phyloP scores from a whole-genome alignment of 192 early-diverging fungal genomes.

The Coemansia sp. region DNA sequence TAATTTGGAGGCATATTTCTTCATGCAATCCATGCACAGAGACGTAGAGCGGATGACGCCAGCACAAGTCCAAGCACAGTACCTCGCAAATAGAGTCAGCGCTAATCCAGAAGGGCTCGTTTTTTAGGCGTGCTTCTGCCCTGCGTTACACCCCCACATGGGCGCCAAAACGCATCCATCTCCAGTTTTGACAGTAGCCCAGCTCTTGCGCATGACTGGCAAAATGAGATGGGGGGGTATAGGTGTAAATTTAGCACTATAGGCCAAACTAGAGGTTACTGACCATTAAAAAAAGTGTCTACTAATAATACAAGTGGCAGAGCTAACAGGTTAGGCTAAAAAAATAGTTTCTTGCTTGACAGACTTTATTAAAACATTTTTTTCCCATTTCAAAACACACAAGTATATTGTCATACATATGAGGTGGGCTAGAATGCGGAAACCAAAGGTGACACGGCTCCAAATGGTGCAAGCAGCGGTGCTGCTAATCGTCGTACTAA shows the following conservation, averaged over 20 bases:
- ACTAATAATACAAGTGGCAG: background rate
- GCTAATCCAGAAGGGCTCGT: background rate
- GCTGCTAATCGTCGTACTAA: constrained; percentile 49
- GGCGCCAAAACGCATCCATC: background rate
- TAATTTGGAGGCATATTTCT: background rate
- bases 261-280: constrained; percentile 10
- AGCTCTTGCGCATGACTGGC: background rate
- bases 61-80: background rate
- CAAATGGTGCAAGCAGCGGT: constrained; percentile 52
- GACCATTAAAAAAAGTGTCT: background rate
- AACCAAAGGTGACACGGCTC: constrained; percentile 37
- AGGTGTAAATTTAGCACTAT: constrained; percentile 6
- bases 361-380: background rate
- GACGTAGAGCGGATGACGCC: background rate
- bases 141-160: background rate
- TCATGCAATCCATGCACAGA: constrained; percentile 1
- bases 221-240: background rate
- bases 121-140: background rate
- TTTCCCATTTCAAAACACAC: background rate
- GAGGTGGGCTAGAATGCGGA: constrained; percentile 2
- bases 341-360: background rate
- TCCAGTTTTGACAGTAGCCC: background rate
- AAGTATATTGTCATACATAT: background rate
- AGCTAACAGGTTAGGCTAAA: background rate
- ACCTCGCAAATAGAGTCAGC: background rate